Percentiles rank a stretch among this genome's conserved stretches.
Conservation (phyloP, 2,329 filamentous ascomycete genomes). For the Fusarium coicis region DNA sequence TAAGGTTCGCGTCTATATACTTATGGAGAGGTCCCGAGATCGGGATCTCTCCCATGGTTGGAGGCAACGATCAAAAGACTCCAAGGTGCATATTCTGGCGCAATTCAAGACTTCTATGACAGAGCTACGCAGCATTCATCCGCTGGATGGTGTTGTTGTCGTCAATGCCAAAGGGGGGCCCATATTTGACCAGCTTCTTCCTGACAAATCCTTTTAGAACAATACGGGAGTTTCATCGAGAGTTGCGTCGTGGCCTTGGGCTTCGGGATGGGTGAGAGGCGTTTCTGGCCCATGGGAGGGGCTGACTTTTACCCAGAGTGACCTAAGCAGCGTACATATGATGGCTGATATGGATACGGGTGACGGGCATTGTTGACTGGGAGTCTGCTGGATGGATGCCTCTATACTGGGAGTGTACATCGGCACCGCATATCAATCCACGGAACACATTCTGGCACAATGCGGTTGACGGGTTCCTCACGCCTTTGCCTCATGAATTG, state of each 20-base stretch:
- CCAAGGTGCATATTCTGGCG: background rate
- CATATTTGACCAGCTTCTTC: conserved; percentile 41
- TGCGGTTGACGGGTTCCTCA: conserved; percentile 30
- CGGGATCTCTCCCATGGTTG: background rate
- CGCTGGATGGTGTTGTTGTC: background rate
- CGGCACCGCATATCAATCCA: conserved; percentile 27
- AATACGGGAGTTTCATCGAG: conserved; percentile 43
- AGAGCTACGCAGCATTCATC: accelerated
- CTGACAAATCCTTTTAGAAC: conserved; percentile 29
- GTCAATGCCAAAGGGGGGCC: conserved; percentile 34
- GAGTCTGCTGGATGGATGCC: conserved; percentile 49
- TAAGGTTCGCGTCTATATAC: background rate
- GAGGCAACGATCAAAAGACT: background rate
- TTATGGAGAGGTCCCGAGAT: background rate
- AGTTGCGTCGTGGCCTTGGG: conserved; percentile 21
- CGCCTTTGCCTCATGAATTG: conserved; percentile 18
- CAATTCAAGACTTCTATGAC: background rate
- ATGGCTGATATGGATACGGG: conserved; percentile 50
- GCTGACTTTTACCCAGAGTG: conserved; percentile 56
- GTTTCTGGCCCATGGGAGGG: background rate
- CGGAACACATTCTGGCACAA: conserved; percentile 35
- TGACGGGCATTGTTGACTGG: conserved; percentile 58
- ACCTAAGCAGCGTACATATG: conserved; percentile 58
- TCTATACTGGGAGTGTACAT: conserved; percentile 50
- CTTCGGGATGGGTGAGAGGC: background rate